A percentile compares a stretch with the other conserved stretches of the same genome.
These are phyloP conservation scores for Fusarium sp. DNA, from an alignment of 2,329 filamentous ascomycete genomes.

Conservation along the genomic window DNA sequence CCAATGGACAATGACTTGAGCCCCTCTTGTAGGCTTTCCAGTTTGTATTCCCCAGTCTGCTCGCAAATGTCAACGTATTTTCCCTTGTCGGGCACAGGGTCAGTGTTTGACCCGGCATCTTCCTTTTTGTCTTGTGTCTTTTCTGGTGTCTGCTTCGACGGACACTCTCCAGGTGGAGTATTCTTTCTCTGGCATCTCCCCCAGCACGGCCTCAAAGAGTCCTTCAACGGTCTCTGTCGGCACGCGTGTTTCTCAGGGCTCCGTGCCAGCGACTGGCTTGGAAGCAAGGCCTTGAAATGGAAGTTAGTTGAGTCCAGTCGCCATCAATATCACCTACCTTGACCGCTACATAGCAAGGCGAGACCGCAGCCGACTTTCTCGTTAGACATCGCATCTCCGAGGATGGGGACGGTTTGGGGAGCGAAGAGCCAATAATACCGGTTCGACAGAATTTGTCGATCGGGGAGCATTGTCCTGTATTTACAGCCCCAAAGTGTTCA, in stretches of 20 bases:
- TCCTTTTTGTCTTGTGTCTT: not conserved
- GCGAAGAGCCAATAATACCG: slow-evolving; percentile 1
- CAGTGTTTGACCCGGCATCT: not conserved
- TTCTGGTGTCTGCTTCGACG: not conserved
- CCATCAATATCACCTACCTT: slow-evolving; percentile 13
- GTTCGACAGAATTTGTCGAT: not conserved
- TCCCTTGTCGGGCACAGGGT: not conserved
- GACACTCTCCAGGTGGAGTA: not conserved
- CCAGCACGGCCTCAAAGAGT: not conserved
- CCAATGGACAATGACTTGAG: slow-evolving; percentile 14
- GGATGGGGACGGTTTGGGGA: slow-evolving; percentile 3
- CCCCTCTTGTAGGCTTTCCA: slow-evolving; percentile 13
- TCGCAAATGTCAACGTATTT: slow-evolving; percentile 17
- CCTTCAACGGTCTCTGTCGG: slow-evolving; percentile 12
- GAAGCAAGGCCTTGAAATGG: not conserved
- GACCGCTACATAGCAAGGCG: slow-evolving; percentile 10
- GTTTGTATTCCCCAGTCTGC: not conserved
- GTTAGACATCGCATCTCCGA: slow-evolving; percentile 1
- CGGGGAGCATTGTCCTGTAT: slow-evolving; percentile 9
- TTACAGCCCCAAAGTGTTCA: not conserved
- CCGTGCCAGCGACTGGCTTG: not conserved
- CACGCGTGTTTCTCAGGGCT: not conserved
- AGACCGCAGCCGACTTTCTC: slow-evolving; percentile 2
- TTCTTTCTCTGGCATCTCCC: slow-evolving; percentile 13
- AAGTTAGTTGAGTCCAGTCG: not conserved